Evolutionary conservation across 2,329 filamentous ascomycete species (phyloP).

Genomic region (Xylariales sp.): DNA sequence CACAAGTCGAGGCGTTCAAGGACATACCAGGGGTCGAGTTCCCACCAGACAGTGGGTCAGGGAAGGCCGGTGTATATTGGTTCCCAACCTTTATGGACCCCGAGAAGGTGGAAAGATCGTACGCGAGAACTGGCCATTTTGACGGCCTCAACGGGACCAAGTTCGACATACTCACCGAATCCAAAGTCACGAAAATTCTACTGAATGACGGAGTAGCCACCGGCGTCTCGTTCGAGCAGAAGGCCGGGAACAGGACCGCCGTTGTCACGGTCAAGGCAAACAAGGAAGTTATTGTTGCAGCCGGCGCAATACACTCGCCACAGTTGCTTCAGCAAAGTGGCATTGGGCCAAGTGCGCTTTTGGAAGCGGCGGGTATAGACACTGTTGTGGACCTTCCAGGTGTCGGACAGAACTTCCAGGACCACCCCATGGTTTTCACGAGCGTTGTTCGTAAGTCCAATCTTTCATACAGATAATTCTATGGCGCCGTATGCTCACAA

Average conservation of each 20-base stretch:
- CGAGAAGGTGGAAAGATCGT: conserved; percentile 51
- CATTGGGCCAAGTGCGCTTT: conserved; percentile 55
- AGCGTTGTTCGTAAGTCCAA: conserved; percentile 44
- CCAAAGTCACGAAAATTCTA: conserved; percentile 48
- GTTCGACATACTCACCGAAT: conserved; percentile 49
- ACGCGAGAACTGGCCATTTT: conserved; percentile 54
- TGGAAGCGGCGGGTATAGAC: conserved; percentile 57
- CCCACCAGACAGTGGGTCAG: conserved; percentile 54
- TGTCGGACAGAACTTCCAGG: conserved; percentile 63
- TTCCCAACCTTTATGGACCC: conserved; percentile 57
- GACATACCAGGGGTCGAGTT: conserved; percentile 56
- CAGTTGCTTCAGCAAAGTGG: conserved; percentile 53
- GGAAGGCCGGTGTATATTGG: conserved; percentile 56
- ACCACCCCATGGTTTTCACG: conserved; percentile 54
- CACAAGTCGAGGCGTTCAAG: conserved; percentile 52
- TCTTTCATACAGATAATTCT: no score
- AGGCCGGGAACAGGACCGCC: conserved; percentile 35
- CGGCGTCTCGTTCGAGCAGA: conserved; percentile 49
- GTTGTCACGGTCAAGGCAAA: conserved; percentile 46
- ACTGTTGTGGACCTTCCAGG: conserved; percentile 57
- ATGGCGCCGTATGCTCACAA: not conserved
- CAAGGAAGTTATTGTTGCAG: conserved; percentile 58
- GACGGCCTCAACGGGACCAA: conserved; percentile 47
- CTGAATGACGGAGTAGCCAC: conserved; percentile 47
- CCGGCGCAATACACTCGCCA: conserved; percentile 56